Percentiles rank a stretch among this genome's conserved stretches.
Conservation (phyloP, 2,329 filamentous ascomycete genomes). For the Colletotrichum tropicicola region DNA sequence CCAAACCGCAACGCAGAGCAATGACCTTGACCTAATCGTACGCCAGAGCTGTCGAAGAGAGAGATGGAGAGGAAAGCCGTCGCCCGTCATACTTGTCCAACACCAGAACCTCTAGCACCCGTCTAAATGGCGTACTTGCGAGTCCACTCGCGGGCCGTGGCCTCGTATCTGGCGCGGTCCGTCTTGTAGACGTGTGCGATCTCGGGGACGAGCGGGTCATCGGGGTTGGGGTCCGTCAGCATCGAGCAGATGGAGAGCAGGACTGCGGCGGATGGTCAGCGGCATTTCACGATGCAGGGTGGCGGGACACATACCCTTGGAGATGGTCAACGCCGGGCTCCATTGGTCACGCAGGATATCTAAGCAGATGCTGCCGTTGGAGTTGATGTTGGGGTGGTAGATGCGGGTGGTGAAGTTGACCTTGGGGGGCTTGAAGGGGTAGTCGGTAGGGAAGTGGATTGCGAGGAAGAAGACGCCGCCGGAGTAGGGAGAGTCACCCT, state of each 20-base stretch:
- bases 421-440: constrained; percentile 99
- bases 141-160: constrained; percentile 97
- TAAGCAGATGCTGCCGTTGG: constrained; percentile 98
- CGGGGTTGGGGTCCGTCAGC: constrained; percentile 99
- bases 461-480: constrained; percentile 99
- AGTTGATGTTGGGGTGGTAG: constrained; percentile 99
- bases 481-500: constrained; percentile 97
- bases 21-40: constrained; percentile 28
- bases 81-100: constrained; percentile 26
- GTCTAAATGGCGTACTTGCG: constrained; percentile 94
- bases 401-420: constrained; percentile 99
- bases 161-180: constrained; percentile 93
- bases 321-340: constrained; percentile 98
- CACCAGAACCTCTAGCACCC: constrained; percentile 30
- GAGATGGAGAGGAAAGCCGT: constrained; percentile 27
- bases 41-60: constrained; percentile 29
- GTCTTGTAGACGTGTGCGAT: constrained; percentile 99
- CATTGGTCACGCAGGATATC: constrained; percentile 99
- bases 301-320: constrained; percentile 76
- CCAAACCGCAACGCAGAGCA: constrained; percentile 31
- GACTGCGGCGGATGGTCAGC: constrained; percentile 64
- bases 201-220: constrained; percentile 97
- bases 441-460: constrained; percentile 99
- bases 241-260: constrained; percentile 99
- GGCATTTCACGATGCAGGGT: not conserved